Evolutionary conservation across 495 filamentous ascomycete species (phyloP).

Genomic region (Aspergillus nidulans): DNA sequence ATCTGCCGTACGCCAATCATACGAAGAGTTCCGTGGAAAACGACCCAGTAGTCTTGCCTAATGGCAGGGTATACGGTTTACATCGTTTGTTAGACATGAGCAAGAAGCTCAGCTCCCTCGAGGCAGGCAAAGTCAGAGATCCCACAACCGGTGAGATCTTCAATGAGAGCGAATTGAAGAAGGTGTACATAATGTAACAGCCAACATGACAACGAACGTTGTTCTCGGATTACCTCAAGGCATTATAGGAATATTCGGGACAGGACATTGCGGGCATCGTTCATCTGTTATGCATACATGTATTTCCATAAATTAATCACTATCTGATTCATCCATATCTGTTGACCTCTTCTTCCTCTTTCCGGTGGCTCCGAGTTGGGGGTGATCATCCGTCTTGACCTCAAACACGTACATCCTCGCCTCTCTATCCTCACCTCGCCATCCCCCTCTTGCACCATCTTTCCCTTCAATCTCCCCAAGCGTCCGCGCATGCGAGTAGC

Average conservation of each 20-base stretch:
- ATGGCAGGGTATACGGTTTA: constrained; percentile 78
- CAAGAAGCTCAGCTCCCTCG: constrained; percentile 52
- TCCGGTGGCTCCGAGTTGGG: not conserved
- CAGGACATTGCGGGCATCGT: not conserved
- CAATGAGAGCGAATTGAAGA: constrained; percentile 59
- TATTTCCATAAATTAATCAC: constrained; percentile 20
- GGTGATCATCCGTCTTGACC: constrained; percentile 50
- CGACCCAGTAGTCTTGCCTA: constrained; percentile 82
- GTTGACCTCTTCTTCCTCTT: constrained; percentile 39
- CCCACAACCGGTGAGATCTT: constrained; percentile 70
- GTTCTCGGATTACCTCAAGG: not conserved
- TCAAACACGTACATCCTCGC: constrained; percentile 79
- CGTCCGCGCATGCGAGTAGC: constrained; percentile 84
- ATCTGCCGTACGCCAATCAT: constrained; percentile 91
- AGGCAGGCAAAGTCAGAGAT: constrained; percentile 68
- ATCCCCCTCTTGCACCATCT: constrained; percentile 51
- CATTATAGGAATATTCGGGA: not conserved
- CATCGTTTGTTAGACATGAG: constrained; percentile 70
- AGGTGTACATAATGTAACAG: constrained; percentile 77
- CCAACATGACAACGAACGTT: not conserved
- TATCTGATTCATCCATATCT: constrained; percentile 41
- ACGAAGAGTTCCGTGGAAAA: constrained; percentile 86
- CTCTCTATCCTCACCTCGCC: constrained; percentile 74
- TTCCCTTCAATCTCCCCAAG: constrained; percentile 68
- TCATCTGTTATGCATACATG: not conserved